These are phyloP conservation scores for Citrus cavaleriei DNA, from an alignment of 345 rosid species.

Conservation along the genomic window DNA sequence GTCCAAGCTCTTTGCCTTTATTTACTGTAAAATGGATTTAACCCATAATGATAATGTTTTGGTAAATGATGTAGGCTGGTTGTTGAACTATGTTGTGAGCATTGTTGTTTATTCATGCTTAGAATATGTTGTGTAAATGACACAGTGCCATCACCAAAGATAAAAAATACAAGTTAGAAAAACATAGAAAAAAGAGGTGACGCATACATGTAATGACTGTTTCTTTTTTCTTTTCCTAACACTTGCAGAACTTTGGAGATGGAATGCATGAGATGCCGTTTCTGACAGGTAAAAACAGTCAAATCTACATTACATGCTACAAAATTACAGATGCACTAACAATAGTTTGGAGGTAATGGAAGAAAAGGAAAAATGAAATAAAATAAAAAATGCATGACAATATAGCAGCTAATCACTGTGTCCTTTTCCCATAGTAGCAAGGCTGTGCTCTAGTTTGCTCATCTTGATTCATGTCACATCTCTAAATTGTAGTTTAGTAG, in stretches of 20 bases:
- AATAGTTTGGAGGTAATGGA: not conserved
- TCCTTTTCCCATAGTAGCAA: constrained; percentile 1
- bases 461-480: constrained; percentile 6
- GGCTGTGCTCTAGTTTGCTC: not conserved
- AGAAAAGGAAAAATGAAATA: not conserved
- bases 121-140: not conserved
- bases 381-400: not conserved
- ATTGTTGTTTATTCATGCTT: not conserved
- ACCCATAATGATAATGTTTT: not conserved
- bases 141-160: not conserved
- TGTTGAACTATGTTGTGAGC: not conserved
- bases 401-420: constrained; percentile 1
- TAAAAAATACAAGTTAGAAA: not conserved
- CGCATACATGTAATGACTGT: not conserved
- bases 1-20: not conserved
- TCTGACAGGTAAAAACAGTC: constrained; percentile 5
- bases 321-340: not conserved
- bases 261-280: not conserved
- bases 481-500: not conserved
- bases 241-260: constrained; percentile 1
- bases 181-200: not conserved
- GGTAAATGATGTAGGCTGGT: not conserved
- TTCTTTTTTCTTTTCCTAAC: not conserved
- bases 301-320: not conserved
- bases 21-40: not conserved